These are phyloP conservation scores for Fusarium mangiferae DNA, from an alignment of 2,329 filamentous ascomycete species.

Conservation along the genomic window DNA sequence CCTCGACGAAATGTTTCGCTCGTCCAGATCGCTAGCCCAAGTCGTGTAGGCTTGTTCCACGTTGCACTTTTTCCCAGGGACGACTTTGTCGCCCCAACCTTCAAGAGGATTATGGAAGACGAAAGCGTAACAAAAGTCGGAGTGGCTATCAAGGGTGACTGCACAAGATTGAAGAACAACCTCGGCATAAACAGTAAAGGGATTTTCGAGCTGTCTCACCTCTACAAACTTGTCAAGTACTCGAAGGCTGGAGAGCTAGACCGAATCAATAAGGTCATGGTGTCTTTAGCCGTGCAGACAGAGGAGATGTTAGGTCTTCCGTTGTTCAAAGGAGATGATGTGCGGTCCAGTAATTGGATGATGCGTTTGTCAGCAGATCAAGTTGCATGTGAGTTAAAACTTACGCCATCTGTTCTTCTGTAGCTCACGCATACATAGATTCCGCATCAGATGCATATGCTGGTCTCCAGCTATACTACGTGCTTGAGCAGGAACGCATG, in stretches of 20 bases:
- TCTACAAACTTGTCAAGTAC: slow-evolving; percentile 81
- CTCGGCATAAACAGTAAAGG: slow-evolving; percentile 73
- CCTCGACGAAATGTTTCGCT: slow-evolving; percentile 79
- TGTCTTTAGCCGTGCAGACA: slow-evolving; percentile 76
- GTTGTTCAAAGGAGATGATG: slow-evolving; percentile 75
- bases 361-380: slow-evolving; percentile 70
- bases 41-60: slow-evolving; percentile 84
- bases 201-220: slow-evolving; percentile 82
- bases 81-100: slow-evolving; percentile 75
- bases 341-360: slow-evolving; percentile 82
- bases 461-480: slow-evolving; percentile 76
- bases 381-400: slow-evolving; percentile 68
- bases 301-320: slow-evolving; percentile 77
- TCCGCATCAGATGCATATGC: slow-evolving; percentile 88
- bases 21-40: slow-evolving; percentile 82
- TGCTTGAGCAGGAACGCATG: slow-evolving; percentile 74
- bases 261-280: slow-evolving; percentile 72
- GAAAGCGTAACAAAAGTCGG: slow-evolving; percentile 77
- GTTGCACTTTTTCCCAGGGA: slow-evolving; percentile 70
- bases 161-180: slow-evolving; percentile 73
- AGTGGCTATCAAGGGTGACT: slow-evolving; percentile 78
- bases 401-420: background rate
- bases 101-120: slow-evolving; percentile 79
- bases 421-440: slow-evolving; percentile 57
- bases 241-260: slow-evolving; percentile 60